Percentiles rank a stretch among this genome's conserved stretches.
These are phyloP conservation scores for Pseudozyma sp. DNA, from an alignment of 1,284 basidiomycete species.

Conservation along the genomic window DNA sequence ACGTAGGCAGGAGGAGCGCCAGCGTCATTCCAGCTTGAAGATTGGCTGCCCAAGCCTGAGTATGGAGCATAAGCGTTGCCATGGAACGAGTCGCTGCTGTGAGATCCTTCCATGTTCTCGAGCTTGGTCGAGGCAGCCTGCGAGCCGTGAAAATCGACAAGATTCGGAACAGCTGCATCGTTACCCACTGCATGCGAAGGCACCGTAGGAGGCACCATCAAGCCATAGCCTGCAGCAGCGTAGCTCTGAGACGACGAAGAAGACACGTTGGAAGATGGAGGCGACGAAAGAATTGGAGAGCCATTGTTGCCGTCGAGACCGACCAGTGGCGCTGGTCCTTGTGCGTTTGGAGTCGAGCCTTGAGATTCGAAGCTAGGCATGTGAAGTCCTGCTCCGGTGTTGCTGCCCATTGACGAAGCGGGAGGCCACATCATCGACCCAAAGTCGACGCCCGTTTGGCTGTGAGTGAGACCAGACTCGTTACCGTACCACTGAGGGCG, in stretches of 20 bases:
- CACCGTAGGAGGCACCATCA: slow-evolving; percentile 39
- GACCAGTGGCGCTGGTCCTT: slow-evolving; percentile 2
- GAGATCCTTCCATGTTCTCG: neutral
- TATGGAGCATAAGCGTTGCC: neutral
- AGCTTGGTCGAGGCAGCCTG: neutral
- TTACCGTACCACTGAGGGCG: slow-evolving; percentile 19
- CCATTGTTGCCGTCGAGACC: slow-evolving; percentile 11
- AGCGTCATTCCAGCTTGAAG: neutral
- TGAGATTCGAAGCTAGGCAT: neutral
- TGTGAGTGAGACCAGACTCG: slow-evolving; percentile 1
- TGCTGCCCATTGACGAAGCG: slow-evolving; percentile 1
- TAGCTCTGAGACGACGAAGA: slow-evolving; percentile 27
- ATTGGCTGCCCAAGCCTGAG: neutral
- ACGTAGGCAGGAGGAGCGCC: neutral
- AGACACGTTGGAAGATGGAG: slow-evolving; percentile 34
- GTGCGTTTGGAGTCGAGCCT: neutral
- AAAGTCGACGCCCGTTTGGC: neutral
- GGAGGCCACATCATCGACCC: slow-evolving; percentile 33
- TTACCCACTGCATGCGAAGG: slow-evolving; percentile 17
- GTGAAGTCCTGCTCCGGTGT: slow-evolving; percentile 3
- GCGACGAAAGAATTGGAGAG: slow-evolving; percentile 36
- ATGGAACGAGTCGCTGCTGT: neutral
- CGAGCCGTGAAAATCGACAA: neutral
- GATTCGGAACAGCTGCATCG: neutral
- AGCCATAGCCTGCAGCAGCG: slow-evolving; percentile 9